Percentiles rank a stretch among this genome's conserved stretches.
Evolutionary conservation across 129 eudicot genomes (phyloP).

Genomic region (Ambrosia trifida): DNA sequence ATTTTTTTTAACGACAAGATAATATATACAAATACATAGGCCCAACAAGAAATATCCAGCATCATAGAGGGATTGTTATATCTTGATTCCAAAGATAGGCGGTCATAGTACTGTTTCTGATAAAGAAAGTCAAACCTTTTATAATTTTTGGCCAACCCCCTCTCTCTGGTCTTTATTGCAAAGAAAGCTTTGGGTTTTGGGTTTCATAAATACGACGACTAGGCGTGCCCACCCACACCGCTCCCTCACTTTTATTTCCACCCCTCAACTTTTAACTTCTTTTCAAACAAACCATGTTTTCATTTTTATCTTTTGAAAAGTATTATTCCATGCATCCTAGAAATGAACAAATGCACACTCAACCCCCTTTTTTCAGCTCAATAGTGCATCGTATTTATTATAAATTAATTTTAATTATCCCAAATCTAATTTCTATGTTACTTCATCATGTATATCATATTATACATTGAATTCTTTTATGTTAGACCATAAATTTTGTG

Average conservation of each 20-base stretch:
- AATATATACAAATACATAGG: too few relatives aligned
- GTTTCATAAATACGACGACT: constrained; percentile 34
- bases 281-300: constrained; percentile 33
- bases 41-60: too few relatives aligned
- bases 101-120: neutral
- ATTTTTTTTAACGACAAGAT: too few relatives aligned
- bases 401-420: too few relatives aligned
- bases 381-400: neutral
- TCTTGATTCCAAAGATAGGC: constrained; percentile 11
- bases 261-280: constrained; percentile 31
- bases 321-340: neutral
- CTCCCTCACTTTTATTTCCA: constrained; percentile 26
- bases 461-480: neutral
- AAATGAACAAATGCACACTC: neutral
- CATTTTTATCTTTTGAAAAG: constrained; percentile 26
- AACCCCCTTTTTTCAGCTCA: neutral
- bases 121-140: constrained; percentile 44
- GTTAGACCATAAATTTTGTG: too few relatives aligned
- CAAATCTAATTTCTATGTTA: too few relatives aligned
- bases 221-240: constrained; percentile 43
- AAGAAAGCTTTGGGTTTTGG: constrained; percentile 40
- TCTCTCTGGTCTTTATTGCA: constrained; percentile 17
- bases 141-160: constrained; percentile 7
- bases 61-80: constrained; percentile 15
- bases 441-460: neutral